Evolutionary conservation across 2,329 filamentous ascomycete genomes (phyloP), one percentile per base, ranked within the genome.

Genomic region (Penicillium expansum): DNA sequence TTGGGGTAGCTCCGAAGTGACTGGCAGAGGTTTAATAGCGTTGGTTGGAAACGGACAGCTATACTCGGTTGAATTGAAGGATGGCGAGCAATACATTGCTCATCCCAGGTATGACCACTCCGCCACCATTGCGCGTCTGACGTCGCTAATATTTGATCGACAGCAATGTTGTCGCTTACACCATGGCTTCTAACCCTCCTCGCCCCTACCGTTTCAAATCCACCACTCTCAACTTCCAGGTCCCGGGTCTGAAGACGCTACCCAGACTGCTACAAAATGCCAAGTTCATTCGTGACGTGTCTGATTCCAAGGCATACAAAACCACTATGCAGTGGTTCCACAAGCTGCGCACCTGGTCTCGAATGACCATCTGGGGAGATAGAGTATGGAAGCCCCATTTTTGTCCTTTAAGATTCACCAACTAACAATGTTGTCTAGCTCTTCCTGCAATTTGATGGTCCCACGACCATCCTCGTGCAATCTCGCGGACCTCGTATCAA

Each of bases 281-380:
- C 24, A 84, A 88, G 49, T 94, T 94, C 72, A 83, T 94, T 69
- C 83, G 82, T 48, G 84, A 84, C 3, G 85, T 96, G 80, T 84
- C 86, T 55, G 82, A 86, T 60, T 90, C 90, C 4, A 78, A 83
- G 14, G 83, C 85, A 4, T 97, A 92, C 86, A 89, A 87, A 69
- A 79, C 83, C 9, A 62, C 91, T 1, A 82, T 86, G 41, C 81
- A 82, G n/a, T 69, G 85, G 30, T 74, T 89, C 8, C 90, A 89
- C 74, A 83, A 78, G 37, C 63, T 95, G 20, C 85, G 91, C 58
- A 96, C 92, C 0, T 87, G 88, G 77, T 81, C 88, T 41, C 83
- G 92, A 58, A 84, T 90, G 68, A 90, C 90, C 1, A 89, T 99
- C 55, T 97, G 92, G 91, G 94, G 94, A 22, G 94, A 99, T 71